Evolutionary conservation across 2,329 filamentous ascomycete genomes (phyloP).

Genomic region (Chrysoporthe deuterocubensis): DNA sequence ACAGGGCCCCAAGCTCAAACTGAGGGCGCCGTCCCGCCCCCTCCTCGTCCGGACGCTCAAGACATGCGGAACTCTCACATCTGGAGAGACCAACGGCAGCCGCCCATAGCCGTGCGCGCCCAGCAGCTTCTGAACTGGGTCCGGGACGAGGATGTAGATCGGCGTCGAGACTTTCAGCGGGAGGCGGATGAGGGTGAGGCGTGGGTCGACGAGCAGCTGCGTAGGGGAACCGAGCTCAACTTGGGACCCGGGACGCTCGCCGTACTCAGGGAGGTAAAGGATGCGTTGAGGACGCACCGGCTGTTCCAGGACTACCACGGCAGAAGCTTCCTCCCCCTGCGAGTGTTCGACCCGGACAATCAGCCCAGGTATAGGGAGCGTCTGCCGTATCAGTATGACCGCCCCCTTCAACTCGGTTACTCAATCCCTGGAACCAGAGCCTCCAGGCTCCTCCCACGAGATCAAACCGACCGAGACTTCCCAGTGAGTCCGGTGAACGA

Average conservation of each 20-base stretch:
- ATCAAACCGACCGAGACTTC: not conserved
- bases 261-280: conserved; percentile 37
- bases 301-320: conserved; percentile 43
- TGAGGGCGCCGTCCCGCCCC: not conserved
- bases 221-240: conserved; percentile 33
- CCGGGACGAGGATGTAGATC: conserved; percentile 50
- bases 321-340: conserved; percentile 35
- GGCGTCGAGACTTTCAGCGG: conserved; percentile 44
- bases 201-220: conserved; percentile 45
- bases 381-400: conserved; percentile 29
- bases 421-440: not conserved
- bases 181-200: conserved; percentile 42
- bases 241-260: conserved; percentile 32
- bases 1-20: not conserved
- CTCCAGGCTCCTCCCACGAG: not conserved
- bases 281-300: conserved; percentile 41
- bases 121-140: conserved; percentile 49
- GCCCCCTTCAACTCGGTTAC: conserved; percentile 40
- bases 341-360: conserved; percentile 31
- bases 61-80: conserved; percentile 14
- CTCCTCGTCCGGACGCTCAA: not conserved
- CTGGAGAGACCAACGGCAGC: conserved; percentile 36
- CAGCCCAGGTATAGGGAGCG: conserved; percentile 37
- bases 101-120: conserved; percentile 39
- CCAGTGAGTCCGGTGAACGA: conserved; percentile 36